Evolutionary conservation across 1,284 basidiomycete genomes (phyloP).

Genomic region (Boletus mariae): DNA sequence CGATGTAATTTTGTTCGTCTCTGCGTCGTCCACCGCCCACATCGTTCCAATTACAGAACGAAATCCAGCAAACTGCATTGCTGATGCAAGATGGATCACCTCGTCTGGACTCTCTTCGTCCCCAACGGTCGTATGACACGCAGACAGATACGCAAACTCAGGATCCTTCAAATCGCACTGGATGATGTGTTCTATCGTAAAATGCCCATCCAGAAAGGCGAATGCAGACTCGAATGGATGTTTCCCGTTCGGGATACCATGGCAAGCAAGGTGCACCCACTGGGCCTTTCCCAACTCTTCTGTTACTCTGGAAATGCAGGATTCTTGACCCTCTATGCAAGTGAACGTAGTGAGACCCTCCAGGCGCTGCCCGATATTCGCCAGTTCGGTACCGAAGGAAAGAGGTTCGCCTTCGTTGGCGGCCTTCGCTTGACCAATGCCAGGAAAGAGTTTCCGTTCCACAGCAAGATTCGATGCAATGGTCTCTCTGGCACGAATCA

Average conservation of each 20-base stretch:
- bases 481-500: conserved; percentile 16
- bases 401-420: background rate
- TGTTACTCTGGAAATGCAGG: background rate
- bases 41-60: background rate
- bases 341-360: background rate
- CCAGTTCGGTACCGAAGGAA: background rate
- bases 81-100: background rate
- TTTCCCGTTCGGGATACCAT: background rate
- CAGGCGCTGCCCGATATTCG: background rate
- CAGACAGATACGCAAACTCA: background rate
- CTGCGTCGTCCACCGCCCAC: no score
- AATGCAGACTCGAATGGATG: background rate
- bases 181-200: background rate
- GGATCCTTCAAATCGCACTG: background rate
- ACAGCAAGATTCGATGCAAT: background rate
- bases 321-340: background rate
- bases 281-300: background rate
- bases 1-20: no score
- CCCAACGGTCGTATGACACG: background rate
- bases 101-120: no score
- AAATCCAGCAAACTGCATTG: background rate
- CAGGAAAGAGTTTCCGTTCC: conserved; percentile 1
- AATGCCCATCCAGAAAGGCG: background rate
- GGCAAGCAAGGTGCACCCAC: background rate
- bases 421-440: conserved; percentile 7